Evolutionary conservation across 1,284 basidiomycete genomes (phyloP).

Genomic region (Chiua sp.): DNA sequence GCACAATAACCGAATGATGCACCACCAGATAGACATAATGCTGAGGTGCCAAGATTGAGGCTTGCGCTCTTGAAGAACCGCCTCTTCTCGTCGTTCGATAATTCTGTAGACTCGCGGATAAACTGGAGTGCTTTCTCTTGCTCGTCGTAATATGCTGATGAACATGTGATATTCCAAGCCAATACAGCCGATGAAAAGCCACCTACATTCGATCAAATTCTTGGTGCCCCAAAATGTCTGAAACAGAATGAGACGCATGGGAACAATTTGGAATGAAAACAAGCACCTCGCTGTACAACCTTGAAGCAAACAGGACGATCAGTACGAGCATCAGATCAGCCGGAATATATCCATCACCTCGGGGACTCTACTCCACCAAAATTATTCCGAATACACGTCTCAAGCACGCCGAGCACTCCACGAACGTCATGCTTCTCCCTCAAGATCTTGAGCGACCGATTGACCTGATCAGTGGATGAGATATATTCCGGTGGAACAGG

Average conservation of each 20-base stretch:
- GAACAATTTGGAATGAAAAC: not conserved
- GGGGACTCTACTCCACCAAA: conserved; percentile 95
- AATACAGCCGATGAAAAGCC: not conserved
- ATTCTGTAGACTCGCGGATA: conserved; percentile 72
- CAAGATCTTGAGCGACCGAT: conserved; percentile 64
- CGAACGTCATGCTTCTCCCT: conserved; percentile 80
- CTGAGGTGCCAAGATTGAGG: conserved; percentile 89
- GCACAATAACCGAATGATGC: conserved; percentile 93
- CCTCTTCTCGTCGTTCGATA: conserved; percentile 89
- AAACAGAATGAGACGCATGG: conserved; percentile 8
- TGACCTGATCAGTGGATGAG: conserved; percentile 50
- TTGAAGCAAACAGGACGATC: conserved; percentile 28
- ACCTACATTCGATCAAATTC: conserved; percentile 79
- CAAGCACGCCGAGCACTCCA: conserved; percentile 88
- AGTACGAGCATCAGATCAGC: not conserved
- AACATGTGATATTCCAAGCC: conserved; percentile 1
- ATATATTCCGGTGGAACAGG: not conserved
- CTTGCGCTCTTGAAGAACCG: conserved; percentile 91
- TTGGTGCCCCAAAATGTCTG: conserved; percentile 93
- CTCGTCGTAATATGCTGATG: conserved; percentile 79
- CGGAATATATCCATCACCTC: conserved; percentile 45
- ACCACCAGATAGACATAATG: conserved; percentile 93
- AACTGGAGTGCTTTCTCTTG: conserved; percentile 76
- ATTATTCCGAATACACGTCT: conserved; percentile 91
- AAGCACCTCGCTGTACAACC: conserved; percentile 87